Evolutionary conservation across 108 stramenopile genomes (phyloP), one percentile per base, ranked within the genome.

Genomic region (Nitzschia sp.): DNA sequence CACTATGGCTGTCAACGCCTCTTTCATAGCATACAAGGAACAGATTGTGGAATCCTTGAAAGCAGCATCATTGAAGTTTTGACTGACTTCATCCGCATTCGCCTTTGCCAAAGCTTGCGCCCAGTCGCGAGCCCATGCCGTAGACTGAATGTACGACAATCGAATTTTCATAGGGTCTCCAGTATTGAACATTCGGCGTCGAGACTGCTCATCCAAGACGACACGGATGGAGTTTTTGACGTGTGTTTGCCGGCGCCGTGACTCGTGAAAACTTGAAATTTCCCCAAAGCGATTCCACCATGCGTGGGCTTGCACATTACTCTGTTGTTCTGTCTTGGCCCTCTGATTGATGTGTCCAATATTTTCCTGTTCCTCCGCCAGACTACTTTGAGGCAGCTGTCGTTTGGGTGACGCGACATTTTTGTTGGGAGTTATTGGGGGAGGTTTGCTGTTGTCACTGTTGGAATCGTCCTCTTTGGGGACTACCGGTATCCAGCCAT

Each of bases 231-330:
- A 78, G 9, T 58, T 66, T 33, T 77, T 73, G 16, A 83, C 86
- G 58, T 77, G 82, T 22, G 65, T 58, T 0, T 88, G 80, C 9
- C 87, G 83, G 53, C 87, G 84, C 17, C 80, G 71, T 53, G 85
- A 87, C 61, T 92, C 87, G 65, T 92, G 90, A 22, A 50, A 50
- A 11, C 4, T n/a, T 4, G 48, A 11, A 4, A 50, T 5, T 4
- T 50, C 48, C 31, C 86, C 86, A 66, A 88, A 92, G 30, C 75
- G 63, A 56, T 83, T 77, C 90, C 90, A 92, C 90, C 90, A 92
- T 4, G 48, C 9, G 4, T 21, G 13, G 4, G 48, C 48, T 5
- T 50, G 19, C 13, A 21, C 4, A 21, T 50, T n/a, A 13, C 13
- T 13, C 66, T 81, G 78, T 56, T 68, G 45, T 1, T 73, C 32